phyloP scores from a whole-genome alignment of 164 flowering plant species.

The Chimonanthus salicifolius region DNA sequence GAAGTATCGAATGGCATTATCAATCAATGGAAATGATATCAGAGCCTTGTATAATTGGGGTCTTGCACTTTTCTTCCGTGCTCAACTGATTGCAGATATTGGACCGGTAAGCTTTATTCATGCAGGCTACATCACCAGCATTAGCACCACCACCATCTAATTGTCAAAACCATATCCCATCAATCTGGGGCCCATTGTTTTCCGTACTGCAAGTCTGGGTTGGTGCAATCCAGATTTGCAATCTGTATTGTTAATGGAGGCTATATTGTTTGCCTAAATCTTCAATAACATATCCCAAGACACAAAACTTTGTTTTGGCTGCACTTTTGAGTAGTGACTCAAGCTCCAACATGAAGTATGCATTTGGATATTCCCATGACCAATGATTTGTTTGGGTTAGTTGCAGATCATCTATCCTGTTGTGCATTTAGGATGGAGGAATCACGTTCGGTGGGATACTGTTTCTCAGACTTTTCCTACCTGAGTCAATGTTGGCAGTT shows the following conservation, averaged over 20 bases:
- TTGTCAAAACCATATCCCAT: background rate
- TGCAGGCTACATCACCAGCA: background rate
- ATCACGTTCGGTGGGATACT: background rate
- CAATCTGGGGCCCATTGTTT: background rate
- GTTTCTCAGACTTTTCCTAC: background rate
- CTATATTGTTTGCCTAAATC: background rate
- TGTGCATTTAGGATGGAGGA: too few species aligned
- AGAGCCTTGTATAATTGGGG: constrained; percentile 96
- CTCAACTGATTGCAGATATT: constrained; percentile 85
- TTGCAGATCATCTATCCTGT: background rate
- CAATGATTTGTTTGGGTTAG: background rate
- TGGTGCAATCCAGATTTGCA: too few species aligned
- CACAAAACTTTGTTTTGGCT: background rate
- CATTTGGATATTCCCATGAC: background rate
- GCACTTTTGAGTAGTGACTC: background rate
- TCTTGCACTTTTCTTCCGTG: constrained; percentile 86
- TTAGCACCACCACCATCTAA: too few species aligned
- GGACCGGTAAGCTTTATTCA: constrained; percentile 66
- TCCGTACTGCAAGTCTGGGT: too few species aligned
- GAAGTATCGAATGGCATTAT: constrained; percentile 65
- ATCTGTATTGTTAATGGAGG: too few species aligned
- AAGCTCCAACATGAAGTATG: background rate
- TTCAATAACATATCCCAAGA: background rate
- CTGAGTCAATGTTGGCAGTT: background rate
- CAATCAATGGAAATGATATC: constrained; percentile 77